Evolutionary conservation across 2,329 filamentous ascomycete genomes (phyloP).

Genomic region (Exophiala spinifera): DNA sequence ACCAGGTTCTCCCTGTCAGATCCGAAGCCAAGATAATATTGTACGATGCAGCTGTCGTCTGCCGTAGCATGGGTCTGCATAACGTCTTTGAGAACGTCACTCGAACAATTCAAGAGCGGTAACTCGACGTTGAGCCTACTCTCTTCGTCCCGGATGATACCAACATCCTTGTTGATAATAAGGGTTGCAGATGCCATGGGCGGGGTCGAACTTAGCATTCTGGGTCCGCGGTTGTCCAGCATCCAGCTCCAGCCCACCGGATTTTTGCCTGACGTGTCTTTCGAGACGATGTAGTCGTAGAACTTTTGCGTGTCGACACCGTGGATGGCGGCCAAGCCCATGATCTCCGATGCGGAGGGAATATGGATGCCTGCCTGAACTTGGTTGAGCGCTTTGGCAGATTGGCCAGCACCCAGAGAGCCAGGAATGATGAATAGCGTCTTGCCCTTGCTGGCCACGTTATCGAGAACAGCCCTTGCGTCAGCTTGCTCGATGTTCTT

Average conservation of each 20-base stretch:
- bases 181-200: constrained; percentile 58
- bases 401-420: constrained; percentile 58
- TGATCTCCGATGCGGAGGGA: constrained; percentile 57
- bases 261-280: constrained; percentile 33
- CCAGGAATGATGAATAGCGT: constrained; percentile 64
- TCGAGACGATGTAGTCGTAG: constrained; percentile 39
- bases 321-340: constrained; percentile 57
- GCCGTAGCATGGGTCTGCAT: constrained; percentile 27
- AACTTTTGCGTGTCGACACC: constrained; percentile 51
- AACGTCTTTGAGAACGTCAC: constrained; percentile 21
- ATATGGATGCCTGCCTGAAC: constrained; percentile 64
- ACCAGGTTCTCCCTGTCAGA: constrained; percentile 18
- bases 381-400: constrained; percentile 65
- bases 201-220: constrained; percentile 54
- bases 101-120: constrained; percentile 26
- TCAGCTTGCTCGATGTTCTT: constrained; percentile 51
- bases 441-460: constrained; percentile 55
- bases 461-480: constrained; percentile 58
- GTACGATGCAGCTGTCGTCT: constrained; percentile 27
- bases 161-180: constrained; percentile 59
- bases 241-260: constrained; percentile 57
- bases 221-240: constrained; percentile 57
- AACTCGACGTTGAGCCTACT: constrained; percentile 23
- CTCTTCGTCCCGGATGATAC: constrained; percentile 29
- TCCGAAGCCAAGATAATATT: constrained; percentile 27